These are phyloP conservation scores for Candida sp. DNA, from an alignment of 1,139 yeast species.

Conservation along the genomic window DNA sequence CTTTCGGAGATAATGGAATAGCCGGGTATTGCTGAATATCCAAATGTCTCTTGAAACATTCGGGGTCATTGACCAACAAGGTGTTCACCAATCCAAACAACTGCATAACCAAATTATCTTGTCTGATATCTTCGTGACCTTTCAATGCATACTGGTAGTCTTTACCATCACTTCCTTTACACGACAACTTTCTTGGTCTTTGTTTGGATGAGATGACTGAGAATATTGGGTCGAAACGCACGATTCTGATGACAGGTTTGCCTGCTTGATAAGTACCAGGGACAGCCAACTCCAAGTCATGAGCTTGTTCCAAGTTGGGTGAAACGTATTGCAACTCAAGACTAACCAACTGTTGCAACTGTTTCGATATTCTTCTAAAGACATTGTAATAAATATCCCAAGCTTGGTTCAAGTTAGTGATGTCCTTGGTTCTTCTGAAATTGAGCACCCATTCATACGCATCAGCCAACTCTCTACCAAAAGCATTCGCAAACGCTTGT, in stretches of 20 bases:
- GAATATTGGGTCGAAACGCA: constrained; percentile 79
- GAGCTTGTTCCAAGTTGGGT: constrained; percentile 82
- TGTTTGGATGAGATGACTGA: constrained; percentile 96
- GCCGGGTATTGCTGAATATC: constrained; percentile 93
- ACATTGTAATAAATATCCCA: constrained; percentile 98
- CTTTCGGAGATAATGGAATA: constrained; percentile 94
- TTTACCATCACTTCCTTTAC: constrained; percentile 91
- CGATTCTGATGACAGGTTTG: constrained; percentile 73
- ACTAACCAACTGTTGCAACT: constrained; percentile 84
- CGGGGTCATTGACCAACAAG: constrained; percentile 86
- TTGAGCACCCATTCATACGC: constrained; percentile 95
- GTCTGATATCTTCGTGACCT: constrained; percentile 98
- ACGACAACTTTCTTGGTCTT: constrained; percentile 84
- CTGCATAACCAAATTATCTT: constrained; percentile 98
- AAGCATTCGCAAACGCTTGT: constrained; percentile 90
- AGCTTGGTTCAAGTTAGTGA: constrained; percentile 91
- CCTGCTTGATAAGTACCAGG: constrained; percentile 96
- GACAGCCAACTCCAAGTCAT: constrained; percentile 83
- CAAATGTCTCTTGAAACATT: constrained; percentile 94
- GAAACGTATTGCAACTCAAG: constrained; percentile 94
- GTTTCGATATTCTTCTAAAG: constrained; percentile 88
- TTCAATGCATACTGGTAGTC: constrained; percentile 81
- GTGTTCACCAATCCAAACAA: constrained; percentile 95
- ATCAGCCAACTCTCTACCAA: constrained; percentile 91
- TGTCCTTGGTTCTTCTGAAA: constrained; percentile 83